Percentiles rank a stretch among this genome's conserved stretches.
These are phyloP conservation scores for Maudiozyma barnettii DNA, from an alignment of 805 yeast species.

Conservation along the genomic window DNA sequence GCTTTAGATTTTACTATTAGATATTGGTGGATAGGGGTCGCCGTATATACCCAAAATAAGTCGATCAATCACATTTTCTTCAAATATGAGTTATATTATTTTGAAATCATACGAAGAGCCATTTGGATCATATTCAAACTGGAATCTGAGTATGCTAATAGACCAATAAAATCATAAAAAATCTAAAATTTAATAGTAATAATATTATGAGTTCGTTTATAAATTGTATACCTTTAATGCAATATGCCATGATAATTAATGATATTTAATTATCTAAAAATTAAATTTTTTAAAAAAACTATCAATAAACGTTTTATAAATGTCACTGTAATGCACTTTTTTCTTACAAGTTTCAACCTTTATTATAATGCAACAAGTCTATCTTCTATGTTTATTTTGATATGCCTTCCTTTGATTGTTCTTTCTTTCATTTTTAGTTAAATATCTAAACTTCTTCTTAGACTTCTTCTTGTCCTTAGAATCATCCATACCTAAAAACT, in stretches of 20 bases:
- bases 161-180: slow-evolving; percentile 1
- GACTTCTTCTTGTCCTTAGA: slow-evolving; percentile 28
- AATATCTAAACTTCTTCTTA: slow-evolving; percentile 72
- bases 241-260: background rate
- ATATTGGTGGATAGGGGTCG: slow-evolving; percentile 64
- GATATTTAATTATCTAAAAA: background rate
- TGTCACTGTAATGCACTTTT: too few species aligned
- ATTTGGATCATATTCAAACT: slow-evolving; percentile 81
- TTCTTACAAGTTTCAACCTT: background rate
- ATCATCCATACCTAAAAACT: slow-evolving; percentile 45
- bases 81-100: slow-evolving; percentile 42
- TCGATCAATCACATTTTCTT: slow-evolving; percentile 54
- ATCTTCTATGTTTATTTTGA: slow-evolving; percentile 29
- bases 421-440: slow-evolving; percentile 71
- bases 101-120: slow-evolving; percentile 79
- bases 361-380: background rate
- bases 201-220: too few species aligned
- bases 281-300: background rate
- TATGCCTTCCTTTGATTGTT: slow-evolving; percentile 42
- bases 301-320: background rate
- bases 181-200: too few species aligned
- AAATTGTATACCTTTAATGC: too few species aligned
- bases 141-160: slow-evolving; percentile 55
- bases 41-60: slow-evolving; percentile 24
- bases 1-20: slow-evolving; percentile 54